These are phyloP conservation scores for Vicia faba DNA, from an alignment of 306 rosid genomes.

Conservation along the genomic window DNA sequence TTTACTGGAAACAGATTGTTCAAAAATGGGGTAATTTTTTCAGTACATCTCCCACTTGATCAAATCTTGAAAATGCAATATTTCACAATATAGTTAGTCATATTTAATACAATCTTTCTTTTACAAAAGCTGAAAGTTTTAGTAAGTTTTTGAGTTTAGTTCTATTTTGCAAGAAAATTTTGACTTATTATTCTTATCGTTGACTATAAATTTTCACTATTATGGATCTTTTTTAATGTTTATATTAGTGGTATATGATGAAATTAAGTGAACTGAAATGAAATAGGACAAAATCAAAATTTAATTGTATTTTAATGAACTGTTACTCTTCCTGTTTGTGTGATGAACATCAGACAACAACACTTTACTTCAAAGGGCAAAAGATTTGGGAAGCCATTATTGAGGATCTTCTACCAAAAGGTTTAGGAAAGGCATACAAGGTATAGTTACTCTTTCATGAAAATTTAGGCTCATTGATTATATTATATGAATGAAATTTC, in stretches of 20 bases:
- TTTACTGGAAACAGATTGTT: conserved; percentile 71
- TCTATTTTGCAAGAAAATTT: too few relatives aligned
- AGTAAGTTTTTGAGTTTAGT: too few relatives aligned
- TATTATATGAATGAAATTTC: conserved; percentile 13
- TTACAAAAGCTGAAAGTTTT: too few relatives aligned
- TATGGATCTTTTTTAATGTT: neutral
- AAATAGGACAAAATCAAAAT: too few relatives aligned
- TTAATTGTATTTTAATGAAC: neutral
- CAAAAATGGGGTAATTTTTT: conserved; percentile 66
- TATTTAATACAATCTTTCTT: too few relatives aligned
- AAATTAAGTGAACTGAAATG: too few relatives aligned
- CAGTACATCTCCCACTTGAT: neutral
- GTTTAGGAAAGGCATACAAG: conserved; percentile 73
- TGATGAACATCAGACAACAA: conserved; percentile 63
- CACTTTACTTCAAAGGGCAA: conserved; percentile 91
- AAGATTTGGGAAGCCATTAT: conserved; percentile 94
- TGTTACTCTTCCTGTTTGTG: conserved; percentile 37
- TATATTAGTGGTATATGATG: too few relatives aligned
- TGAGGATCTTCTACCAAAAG: conserved; percentile 84
- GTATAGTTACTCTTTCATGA: conserved; percentile 40
- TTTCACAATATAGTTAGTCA: neutral
- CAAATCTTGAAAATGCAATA: neutral
- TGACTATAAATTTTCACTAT: neutral
- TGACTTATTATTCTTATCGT: too few relatives aligned
- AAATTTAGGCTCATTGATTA: conserved; percentile 12